Evolutionary conservation across 2,329 filamentous ascomycete species (phyloP).

Genomic region (Penicillium sp.): DNA sequence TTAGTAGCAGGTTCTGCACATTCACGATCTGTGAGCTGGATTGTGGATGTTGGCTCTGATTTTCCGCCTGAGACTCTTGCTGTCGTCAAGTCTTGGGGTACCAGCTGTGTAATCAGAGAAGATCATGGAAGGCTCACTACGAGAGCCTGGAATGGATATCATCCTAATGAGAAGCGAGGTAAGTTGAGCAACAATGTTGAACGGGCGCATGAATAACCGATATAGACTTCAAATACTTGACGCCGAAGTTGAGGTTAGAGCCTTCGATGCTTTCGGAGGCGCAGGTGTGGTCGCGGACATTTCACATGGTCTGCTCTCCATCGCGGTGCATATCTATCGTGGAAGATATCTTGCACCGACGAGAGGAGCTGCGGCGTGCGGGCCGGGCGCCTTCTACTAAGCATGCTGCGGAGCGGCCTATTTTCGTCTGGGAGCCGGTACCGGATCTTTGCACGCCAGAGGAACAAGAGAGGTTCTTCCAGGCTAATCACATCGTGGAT

Average conservation of each 20-base stretch:
- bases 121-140: constrained; percentile 70
- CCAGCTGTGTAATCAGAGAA: constrained; percentile 63
- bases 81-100: constrained; percentile 69
- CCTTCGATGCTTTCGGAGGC: constrained; percentile 62
- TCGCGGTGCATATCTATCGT: constrained; percentile 71
- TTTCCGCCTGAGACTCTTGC: constrained; percentile 65
- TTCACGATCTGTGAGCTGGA: constrained; percentile 73
- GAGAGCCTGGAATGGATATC: constrained; percentile 87
- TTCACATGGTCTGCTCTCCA: constrained; percentile 83
- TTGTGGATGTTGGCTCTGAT: constrained; percentile 83
- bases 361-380: constrained; percentile 34
- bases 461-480: constrained; percentile 50
- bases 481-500: constrained; percentile 52
- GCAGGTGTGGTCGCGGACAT: constrained; percentile 67
- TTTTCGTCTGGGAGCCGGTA: constrained; percentile 93
- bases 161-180: constrained; percentile 60
- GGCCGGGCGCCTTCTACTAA: constrained; percentile 25
- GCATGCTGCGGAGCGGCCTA: constrained; percentile 51
- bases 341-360: constrained; percentile 58
- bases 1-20: constrained; percentile 68
- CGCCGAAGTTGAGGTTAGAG: constrained; percentile 76
- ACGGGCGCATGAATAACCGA: constrained; percentile 4
- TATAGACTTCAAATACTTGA: constrained; percentile 77
- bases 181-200: constrained; percentile 1
- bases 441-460: constrained; percentile 77